Evolutionary conservation across 768 basidiomycete genomes (phyloP), one percentile per base, ranked within the genome.

Genomic region (Rhodotorula toruloides): DNA sequence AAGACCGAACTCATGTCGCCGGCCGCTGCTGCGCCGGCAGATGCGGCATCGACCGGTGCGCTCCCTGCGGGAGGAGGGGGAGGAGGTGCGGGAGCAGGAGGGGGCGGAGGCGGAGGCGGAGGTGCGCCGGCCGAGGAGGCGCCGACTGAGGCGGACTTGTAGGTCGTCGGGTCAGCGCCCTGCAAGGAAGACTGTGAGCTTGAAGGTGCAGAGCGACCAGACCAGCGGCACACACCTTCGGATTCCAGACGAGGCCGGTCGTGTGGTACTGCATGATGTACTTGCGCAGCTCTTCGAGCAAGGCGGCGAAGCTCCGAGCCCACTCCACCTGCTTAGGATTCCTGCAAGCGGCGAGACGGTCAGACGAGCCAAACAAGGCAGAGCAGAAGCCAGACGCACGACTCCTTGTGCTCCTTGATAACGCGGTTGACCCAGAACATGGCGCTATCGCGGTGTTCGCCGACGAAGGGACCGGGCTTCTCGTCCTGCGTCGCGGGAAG

Each of bases 391-490:
- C 13, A 68, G 5, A 75, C 88, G 63, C 65, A 91, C 94, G 90
- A 90, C 12, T 90, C 89, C 77, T 91, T 98, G 82, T 83, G 90
- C 69, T 93, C 90, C 77, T 91, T 90, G 78, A 91, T 86, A 52
- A 98, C 83, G 64, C 86, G 85, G 78, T 96, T 90, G 3, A 86
- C 86, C 77, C 91, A 98, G 79, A 90, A 99, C 74, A 84, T 82
- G 17, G 87, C 84, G 7, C 89, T 84, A 32, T 97, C 91, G 78
- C 89, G 93, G 77, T 88, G 83, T 54, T 92, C 90, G 25, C 78
- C 80, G n/a, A 97, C 81, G 70, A 83, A 87, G 32, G 87, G 84
- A 9, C 82, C 89, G 1, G 94, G 94, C 75, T 89, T 90, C 12
- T 85, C 83, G 80, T 90, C 81, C 81, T 83, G 66, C 29, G 3